Evolutionary conservation across 2,329 filamentous ascomycete species (phyloP).

Genomic region (Rhinocladiella similis): DNA sequence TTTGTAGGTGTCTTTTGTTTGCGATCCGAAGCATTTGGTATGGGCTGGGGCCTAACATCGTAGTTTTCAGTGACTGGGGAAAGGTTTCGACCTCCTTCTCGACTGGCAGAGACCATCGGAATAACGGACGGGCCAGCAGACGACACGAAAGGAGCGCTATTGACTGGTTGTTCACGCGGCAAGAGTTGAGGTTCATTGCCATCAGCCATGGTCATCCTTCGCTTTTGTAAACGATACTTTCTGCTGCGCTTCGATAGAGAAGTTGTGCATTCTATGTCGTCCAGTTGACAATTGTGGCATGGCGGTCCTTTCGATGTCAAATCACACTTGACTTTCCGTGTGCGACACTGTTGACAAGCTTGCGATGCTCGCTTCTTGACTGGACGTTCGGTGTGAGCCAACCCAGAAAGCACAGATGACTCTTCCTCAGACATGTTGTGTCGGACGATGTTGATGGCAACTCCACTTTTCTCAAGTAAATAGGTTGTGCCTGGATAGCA

Average conservation of each 20-base stretch:
- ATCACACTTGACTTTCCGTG: constrained; percentile 3
- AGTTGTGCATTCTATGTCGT: background rate
- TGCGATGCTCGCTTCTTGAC: background rate
- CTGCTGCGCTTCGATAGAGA: background rate
- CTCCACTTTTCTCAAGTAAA: no score
- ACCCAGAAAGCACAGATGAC: no score
- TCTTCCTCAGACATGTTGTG: no score
- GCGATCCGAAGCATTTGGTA: constrained; percentile 15
- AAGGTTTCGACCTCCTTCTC: background rate
- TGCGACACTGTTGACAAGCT: constrained; percentile 1
- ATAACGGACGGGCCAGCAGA: background rate
- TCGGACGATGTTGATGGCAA: no score
- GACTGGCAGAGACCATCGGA: constrained; percentile 39
- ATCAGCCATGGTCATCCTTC: background rate
- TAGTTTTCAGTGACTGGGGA: constrained; percentile 63
- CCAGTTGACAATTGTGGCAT: constrained; percentile 3
- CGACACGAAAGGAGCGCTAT: background rate
- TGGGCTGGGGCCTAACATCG: constrained; percentile 57
- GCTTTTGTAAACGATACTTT: background rate
- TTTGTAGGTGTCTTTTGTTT: background rate
- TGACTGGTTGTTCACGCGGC: background rate
- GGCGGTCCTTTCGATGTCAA: background rate
- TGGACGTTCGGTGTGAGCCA: background rate
- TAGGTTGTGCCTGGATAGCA: no score
- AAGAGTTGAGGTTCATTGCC: background rate